Base-by-base conservation (phyloP, 306 rosid species). In the Corylus heterophylla region DNA sequence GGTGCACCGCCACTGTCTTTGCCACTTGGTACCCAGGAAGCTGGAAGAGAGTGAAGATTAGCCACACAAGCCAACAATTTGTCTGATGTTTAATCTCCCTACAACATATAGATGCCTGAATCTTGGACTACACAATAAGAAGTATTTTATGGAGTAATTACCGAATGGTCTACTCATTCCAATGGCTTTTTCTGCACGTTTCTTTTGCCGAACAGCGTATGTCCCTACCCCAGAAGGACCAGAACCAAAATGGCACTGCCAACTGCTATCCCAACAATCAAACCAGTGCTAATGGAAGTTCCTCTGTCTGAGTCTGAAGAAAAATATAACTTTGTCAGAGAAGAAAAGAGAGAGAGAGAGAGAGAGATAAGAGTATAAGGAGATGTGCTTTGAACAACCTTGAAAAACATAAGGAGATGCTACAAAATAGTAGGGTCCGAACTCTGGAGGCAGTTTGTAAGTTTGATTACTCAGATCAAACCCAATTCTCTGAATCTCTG, bases 1-100 rank as follows among this genome's bases (percentile, higher is more conserved):
- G 99, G 98, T 76, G 97, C 97, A 70, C 99, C 94, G 52, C 91
- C 97, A 83, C 96, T 95, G 77, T 95, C 98, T 20, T 91, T 86
- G 51, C 96, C 97, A 63, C 94, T 93, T 62, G 98, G 92, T 82
- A 88, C 92, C 99, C 99, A 95, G 11, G 99, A 93, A 79, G 98
- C 98, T 95, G 82, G 25, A 83, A 78, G 17, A 83, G 3, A 73
- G 4, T 58, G 66, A 84, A 54, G 69, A 66, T n/a, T 54, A 71
- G 75, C 59, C 48, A 51, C 73, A 49, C 75, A 74, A 58, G 76
- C 74, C 56, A 79, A 58, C 48, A 54, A 50, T 22, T 61, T 42
- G 75, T 52, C 52, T 16, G 49, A 49, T 82, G 31, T 79, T 55
- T 47, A 49, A 55, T 39, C 49, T 50, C 54, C 12, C 35, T 48